Percentiles rank a stretch among this genome's conserved stretches.
phyloP scores from a whole-genome alignment of 345 rosid species.

The Populus tremula region DNA sequence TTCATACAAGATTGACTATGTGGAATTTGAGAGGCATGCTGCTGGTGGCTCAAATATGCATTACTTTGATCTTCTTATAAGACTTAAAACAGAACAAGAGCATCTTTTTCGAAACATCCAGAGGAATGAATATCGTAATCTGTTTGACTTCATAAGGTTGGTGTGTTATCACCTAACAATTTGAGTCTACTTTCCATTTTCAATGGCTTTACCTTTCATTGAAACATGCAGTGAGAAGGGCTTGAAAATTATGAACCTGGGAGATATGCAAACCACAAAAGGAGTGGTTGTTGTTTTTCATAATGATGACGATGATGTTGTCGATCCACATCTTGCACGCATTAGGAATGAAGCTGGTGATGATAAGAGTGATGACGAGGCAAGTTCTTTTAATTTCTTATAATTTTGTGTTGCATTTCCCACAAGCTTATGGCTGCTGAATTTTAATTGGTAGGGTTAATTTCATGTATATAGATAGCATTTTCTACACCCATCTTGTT shows the following conservation, averaged over 20 bases:
- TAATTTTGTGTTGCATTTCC: neutral
- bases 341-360: slow-evolving; percentile 82
- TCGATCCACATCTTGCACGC: slow-evolving; percentile 93
- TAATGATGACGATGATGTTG: slow-evolving; percentile 78
- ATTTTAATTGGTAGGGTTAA: neutral
- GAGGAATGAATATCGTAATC: slow-evolving; percentile 92
- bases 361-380: slow-evolving; percentile 98
- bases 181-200: neutral
- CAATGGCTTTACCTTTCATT: slow-evolving; percentile 4
- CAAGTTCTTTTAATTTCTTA: slow-evolving; percentile 12
- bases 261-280: slow-evolving; percentile 50
- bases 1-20: slow-evolving; percentile 71
- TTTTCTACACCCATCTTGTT: neutral
- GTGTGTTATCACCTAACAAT: slow-evolving; percentile 11
- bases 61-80: slow-evolving; percentile 91
- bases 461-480: neutral
- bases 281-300: slow-evolving; percentile 78
- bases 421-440: neutral
- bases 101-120: slow-evolving; percentile 94
- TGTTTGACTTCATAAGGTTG: slow-evolving; percentile 81
- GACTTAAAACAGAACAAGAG: slow-evolving; percentile 90
- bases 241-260: slow-evolving; percentile 87
- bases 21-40: slow-evolving; percentile 98
- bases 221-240: slow-evolving; percentile 65
- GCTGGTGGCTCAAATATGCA: slow-evolving; percentile 99